Evolutionary conservation across 306 rosid genomes (phyloP), one percentile per base, ranked within the genome.

Genomic region (Castanea crenata): DNA sequence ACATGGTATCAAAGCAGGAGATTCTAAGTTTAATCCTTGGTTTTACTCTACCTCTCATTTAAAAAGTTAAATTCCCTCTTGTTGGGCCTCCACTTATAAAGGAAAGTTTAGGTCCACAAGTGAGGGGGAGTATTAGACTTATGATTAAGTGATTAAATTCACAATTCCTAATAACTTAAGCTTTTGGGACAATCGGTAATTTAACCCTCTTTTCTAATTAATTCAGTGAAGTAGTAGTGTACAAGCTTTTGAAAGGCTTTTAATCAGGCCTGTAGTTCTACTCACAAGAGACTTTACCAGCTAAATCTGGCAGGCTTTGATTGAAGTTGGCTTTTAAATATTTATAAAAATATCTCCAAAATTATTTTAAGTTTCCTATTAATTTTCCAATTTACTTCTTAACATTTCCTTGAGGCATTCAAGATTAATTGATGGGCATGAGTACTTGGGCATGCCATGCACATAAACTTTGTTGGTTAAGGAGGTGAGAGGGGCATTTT

Each of bases 401-500:
- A 34, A 25, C 34, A 6, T 16, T 64, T 64, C 31, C 16, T n/a
- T 8, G 7, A n/a, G 23, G 32, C 44, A 16, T 31, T 46, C 16
- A 18, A 67, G 72, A 34, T 67, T 67, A 11, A 34, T 67, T 35
- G 13, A n/a, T 73, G 44, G 56, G 31, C 69, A 20, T 31, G 52
- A 55, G 19, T 74, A 67, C 27, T 55, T 74, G 18, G 61, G 55
- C 19, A 12, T 38, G 35, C 70, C 61, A 41, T 59, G 68, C 75
- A 38, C 21, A 51, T 55, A 23, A 81, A 76, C 56, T 73, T 69
- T 54, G 65, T 62, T 56, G 68, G 69, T 74, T 20, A 29, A 58
- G 76, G 72, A 49, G 54, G 54, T 75, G 74, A 12, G 49, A 78
- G 74, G 27, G 73, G 67, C n/a, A 38, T 20, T 75, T 15, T 75